Base-by-base conservation (phyloP, 192 early-diverging fungal genomes). In the Backusella liffmaniae region DNA sequence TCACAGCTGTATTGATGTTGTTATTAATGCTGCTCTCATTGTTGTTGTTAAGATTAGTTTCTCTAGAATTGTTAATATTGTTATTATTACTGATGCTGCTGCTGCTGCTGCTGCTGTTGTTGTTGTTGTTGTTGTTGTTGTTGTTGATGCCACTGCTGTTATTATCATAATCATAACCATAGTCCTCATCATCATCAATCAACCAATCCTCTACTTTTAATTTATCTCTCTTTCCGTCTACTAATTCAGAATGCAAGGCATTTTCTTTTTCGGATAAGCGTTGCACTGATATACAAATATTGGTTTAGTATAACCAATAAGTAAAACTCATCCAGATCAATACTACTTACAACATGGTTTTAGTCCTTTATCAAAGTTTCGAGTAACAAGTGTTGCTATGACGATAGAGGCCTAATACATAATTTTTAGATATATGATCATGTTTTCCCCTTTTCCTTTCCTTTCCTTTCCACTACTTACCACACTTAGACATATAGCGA, bases 341-440 rank as follows among this genome's bases (percentile, higher is more conserved):
- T 44, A 41, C 13, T 18, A 70, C 75, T 76, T 76, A 76, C 75
- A 62, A n/a, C 51, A 56, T 29, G 67, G 67, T 13, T 76, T 76
- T 18, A 76, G 18, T 0, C 75, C 75, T 59, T 76, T 68, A 37
- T 39, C 53, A 62, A 76, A 76, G 35, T 76, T 76, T 7, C 46
- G 44, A 23, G 67, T 70, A 18, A 44, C 36, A 18, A 53, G 21
- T 3, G 39, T 44, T n/a, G 75, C 49, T 29, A 76, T 53, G 34
- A 76, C 13, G 15, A 76, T 30, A 23, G 75, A 70, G 18, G 75
- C 26, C 75, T 76, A 18, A 18, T 29, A 39, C 0, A 26, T 29
- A 12, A 29, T 62, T 29, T 30, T 62, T 29, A 21, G 8, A 9
- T 10, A 10, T 62, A 62, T 49, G 5, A 49, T 21, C 46, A 49